Conservation (phyloP, 2,329 filamentous ascomycete genomes). For the Penicillium sp. region DNA sequence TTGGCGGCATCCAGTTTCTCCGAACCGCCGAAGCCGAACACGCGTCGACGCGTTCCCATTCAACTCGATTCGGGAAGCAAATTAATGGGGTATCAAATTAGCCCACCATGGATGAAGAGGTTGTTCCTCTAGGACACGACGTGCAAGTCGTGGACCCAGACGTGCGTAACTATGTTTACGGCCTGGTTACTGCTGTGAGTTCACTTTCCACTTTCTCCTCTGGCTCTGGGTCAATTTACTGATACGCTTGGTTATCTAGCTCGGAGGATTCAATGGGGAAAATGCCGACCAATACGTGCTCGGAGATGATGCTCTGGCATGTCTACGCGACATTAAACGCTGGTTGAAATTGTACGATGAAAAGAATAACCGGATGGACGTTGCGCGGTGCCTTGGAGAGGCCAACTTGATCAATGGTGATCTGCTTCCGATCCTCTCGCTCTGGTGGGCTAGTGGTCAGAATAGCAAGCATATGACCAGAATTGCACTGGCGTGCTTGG, state of each 20-base stretch:
- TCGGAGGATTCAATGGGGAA: slow-evolving; percentile 77
- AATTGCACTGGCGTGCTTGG: slow-evolving; percentile 79
- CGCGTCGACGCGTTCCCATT: slow-evolving; percentile 26
- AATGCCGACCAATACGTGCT: slow-evolving; percentile 81
- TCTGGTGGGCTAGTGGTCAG: slow-evolving; percentile 71
- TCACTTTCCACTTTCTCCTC: neutral
- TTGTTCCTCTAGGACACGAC: slow-evolving; percentile 43
- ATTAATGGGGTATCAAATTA: slow-evolving; percentile 6
- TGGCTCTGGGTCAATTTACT: slow-evolving; percentile 11
- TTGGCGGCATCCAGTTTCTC: slow-evolving; percentile 18
- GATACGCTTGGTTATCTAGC: slow-evolving; percentile 49
- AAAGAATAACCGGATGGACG: slow-evolving; percentile 89
- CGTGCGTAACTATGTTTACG: slow-evolving; percentile 89
- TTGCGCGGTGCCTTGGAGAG: slow-evolving; percentile 87
- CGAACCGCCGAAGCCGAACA: slow-evolving; percentile 22
- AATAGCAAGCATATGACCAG: slow-evolving; percentile 74
- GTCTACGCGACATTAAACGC: slow-evolving; percentile 87
- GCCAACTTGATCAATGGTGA: slow-evolving; percentile 90
- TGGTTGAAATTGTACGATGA: slow-evolving; percentile 96
- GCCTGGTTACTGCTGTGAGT: slow-evolving; percentile 86
- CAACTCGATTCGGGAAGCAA: slow-evolving; percentile 17
- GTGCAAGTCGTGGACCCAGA: slow-evolving; percentile 75
- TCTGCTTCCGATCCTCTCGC: slow-evolving; percentile 80
- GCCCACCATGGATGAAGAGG: slow-evolving; percentile 43
- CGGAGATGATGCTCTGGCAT: slow-evolving; percentile 88